Conservation (phyloP, 352 stramenopile species). For the Phytopythium sindhum region DNA sequence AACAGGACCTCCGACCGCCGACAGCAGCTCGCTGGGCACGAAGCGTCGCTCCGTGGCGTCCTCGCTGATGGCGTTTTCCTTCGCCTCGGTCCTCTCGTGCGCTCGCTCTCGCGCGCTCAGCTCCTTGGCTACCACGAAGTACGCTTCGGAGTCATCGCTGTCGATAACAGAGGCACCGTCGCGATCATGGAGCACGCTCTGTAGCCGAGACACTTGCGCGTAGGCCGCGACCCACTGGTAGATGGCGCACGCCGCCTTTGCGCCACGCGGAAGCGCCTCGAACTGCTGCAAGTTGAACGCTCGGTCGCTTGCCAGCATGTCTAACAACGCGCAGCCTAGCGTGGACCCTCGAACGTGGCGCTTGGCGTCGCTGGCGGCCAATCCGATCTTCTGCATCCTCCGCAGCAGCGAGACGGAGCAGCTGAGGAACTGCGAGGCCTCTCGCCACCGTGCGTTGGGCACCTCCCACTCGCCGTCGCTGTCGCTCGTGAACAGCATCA, state of each 20-base stretch:
- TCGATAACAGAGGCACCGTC: neutral
- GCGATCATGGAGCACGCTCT: constrained; percentile 34
- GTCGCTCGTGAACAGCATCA: constrained; percentile 69
- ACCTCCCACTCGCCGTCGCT: constrained; percentile 50
- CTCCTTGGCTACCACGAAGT: constrained; percentile 34
- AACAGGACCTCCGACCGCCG: neutral
- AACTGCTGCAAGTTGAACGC: constrained; percentile 56
- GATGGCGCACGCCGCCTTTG: constrained; percentile 46
- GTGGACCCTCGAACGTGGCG: constrained; percentile 32
- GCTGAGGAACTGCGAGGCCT: constrained; percentile 50
- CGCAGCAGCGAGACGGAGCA: constrained; percentile 44
- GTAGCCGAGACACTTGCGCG: constrained; percentile 33
- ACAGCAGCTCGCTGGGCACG: constrained; percentile 43
- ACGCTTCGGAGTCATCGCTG: constrained; percentile 6
- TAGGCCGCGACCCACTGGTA: constrained; percentile 59
- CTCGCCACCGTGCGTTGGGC: constrained; percentile 52
- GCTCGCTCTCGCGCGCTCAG: constrained; percentile 32
- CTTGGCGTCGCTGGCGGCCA: constrained; percentile 18
- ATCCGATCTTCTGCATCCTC: constrained; percentile 48
- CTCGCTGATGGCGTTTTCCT: constrained; percentile 26
- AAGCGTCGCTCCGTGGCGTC: constrained; percentile 51
- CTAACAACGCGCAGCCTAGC: constrained; percentile 36
- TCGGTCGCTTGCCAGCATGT: constrained; percentile 41
- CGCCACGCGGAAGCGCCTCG: constrained; percentile 33
- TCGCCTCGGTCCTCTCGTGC: constrained; percentile 31